phyloP scores from a whole-genome alignment of 2,329 filamentous ascomycete species.

The Paraconiothyrium brasiliense region DNA sequence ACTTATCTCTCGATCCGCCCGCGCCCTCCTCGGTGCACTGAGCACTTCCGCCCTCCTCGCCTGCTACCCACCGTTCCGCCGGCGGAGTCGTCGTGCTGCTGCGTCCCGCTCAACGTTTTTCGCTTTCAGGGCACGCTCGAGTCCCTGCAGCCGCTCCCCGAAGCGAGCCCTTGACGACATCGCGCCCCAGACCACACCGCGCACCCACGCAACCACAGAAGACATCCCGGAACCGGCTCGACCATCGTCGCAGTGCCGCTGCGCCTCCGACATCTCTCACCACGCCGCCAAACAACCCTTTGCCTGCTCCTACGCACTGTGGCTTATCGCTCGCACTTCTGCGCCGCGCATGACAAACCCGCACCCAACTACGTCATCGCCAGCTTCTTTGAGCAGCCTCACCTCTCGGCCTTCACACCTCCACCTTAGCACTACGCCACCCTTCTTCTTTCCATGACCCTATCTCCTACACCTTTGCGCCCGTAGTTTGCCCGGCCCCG shows the following conservation, averaged over 20 bases:
- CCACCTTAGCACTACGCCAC: slow-evolving; percentile 4
- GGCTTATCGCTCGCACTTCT: neutral
- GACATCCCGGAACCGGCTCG: neutral
- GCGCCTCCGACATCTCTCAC: slow-evolving; percentile 9
- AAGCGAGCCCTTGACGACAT: slow-evolving; percentile 11
- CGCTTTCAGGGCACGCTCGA: neutral
- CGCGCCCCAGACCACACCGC: slow-evolving; percentile 1
- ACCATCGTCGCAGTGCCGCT: slow-evolving; percentile 1
- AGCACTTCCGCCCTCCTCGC: slow-evolving; percentile 15
- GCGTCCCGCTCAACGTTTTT: neutral
- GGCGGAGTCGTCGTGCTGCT: slow-evolving; percentile 4
- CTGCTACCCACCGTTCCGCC: slow-evolving; percentile 12
- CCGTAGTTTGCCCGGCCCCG: slow-evolving; percentile 25
- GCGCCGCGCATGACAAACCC: slow-evolving; percentile 16
- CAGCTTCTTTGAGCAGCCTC: slow-evolving; percentile 13
- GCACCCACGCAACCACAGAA: slow-evolving; percentile 2
- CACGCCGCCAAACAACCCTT: neutral
- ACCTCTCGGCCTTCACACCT: slow-evolving; percentile 6
- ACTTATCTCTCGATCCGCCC: slow-evolving; percentile 20
- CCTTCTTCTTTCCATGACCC: slow-evolving; percentile 37
- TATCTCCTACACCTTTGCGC: slow-evolving; percentile 25
- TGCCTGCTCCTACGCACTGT: slow-evolving; percentile 2
- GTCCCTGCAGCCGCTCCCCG: slow-evolving; percentile 4
- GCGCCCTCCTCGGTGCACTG: slow-evolving; percentile 6
- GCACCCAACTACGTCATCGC: slow-evolving; percentile 11